phyloP scores from a whole-genome alignment of 2,329 filamentous ascomycete species.

The Phoma sp. region DNA sequence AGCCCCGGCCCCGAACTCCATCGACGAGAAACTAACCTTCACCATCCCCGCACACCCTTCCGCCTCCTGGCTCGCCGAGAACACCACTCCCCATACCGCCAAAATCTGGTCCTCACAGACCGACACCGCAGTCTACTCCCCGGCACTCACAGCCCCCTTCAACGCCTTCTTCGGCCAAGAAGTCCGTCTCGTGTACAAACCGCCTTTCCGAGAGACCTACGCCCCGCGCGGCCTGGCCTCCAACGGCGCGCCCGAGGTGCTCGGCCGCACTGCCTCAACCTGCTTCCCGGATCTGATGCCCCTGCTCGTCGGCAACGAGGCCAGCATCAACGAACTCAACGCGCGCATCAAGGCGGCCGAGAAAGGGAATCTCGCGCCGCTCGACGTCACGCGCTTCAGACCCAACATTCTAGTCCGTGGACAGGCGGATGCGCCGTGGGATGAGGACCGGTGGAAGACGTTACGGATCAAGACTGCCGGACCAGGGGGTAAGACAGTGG shows the following conservation, averaged over 20 bases:
- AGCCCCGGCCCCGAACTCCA: conserved; percentile 48
- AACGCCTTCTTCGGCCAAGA: conserved; percentile 61
- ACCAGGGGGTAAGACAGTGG: conserved; percentile 2
- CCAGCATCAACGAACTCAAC: conserved; percentile 65
- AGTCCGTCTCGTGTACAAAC: conserved; percentile 67
- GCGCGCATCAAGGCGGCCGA: conserved; percentile 53
- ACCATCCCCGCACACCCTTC: conserved; percentile 62
- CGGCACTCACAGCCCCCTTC: conserved; percentile 60
- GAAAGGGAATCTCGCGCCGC: conserved; percentile 55
- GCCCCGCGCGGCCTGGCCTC: conserved; percentile 60
- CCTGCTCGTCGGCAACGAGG: conserved; percentile 61
- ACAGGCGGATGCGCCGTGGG: conserved; percentile 57
- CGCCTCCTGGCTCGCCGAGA: conserved; percentile 58
- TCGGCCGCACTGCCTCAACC: conserved; percentile 61
- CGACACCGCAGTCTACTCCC: conserved; percentile 61
- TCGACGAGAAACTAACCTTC: conserved; percentile 47
- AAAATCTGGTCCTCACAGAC: conserved; percentile 66
- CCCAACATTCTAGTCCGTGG: conserved; percentile 68
- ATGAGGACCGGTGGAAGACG: conserved; percentile 68
- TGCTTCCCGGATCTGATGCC: conserved; percentile 68
- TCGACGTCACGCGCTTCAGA: conserved; percentile 63
- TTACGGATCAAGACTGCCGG: conserved; percentile 51
- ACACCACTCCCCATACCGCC: conserved; percentile 58
- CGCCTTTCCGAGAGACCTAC: conserved; percentile 48
- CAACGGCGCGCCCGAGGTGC: conserved; percentile 59